Conservation (phyloP, 768 basidiomycete species). For the Suillus placidus region DNA sequence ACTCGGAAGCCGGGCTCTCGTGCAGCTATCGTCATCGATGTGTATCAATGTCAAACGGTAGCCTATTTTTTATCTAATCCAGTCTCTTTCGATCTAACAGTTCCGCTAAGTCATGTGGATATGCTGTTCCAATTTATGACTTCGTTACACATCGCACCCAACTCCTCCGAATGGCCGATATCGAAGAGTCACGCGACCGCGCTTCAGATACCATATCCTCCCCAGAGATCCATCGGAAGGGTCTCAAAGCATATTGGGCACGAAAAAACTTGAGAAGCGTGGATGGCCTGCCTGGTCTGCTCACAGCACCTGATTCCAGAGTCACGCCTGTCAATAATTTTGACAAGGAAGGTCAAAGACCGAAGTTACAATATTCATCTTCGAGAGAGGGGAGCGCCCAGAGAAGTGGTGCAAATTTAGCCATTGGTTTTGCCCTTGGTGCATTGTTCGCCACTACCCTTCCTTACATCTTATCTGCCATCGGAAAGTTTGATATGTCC, state of each 20-base stretch:
- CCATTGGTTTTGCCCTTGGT: conserved; percentile 24
- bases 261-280: conserved; percentile 50
- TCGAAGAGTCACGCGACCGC: conserved; percentile 46
- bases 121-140: conserved; percentile 60
- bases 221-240: conserved; percentile 24
- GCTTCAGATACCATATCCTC: background rate
- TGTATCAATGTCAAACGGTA: conserved; percentile 58
- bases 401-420: conserved; percentile 6
- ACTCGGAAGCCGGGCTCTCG: conserved; percentile 61
- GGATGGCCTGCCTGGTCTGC: conserved; percentile 60
- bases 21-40: conserved; percentile 59
- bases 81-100: background rate
- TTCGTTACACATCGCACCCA: conserved; percentile 59
- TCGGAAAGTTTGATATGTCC: background rate
- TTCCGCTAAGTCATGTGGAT: conserved; percentile 61
- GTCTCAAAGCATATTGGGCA: conserved; percentile 57
- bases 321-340: conserved; percentile 21
- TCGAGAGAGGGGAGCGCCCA: background rate
- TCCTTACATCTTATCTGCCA: background rate
- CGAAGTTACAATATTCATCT: conserved; percentile 8
- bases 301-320: conserved; percentile 24
- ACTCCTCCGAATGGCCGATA: conserved; percentile 45
- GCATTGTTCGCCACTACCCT: conserved; percentile 15
- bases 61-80: background rate
- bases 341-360: conserved; percentile 18